Percentiles rank a stretch among this genome's conserved stretches.
Evolutionary conservation across 192 early-diverging fungal species (phyloP).

Genomic region (Backusella australiensis): DNA sequence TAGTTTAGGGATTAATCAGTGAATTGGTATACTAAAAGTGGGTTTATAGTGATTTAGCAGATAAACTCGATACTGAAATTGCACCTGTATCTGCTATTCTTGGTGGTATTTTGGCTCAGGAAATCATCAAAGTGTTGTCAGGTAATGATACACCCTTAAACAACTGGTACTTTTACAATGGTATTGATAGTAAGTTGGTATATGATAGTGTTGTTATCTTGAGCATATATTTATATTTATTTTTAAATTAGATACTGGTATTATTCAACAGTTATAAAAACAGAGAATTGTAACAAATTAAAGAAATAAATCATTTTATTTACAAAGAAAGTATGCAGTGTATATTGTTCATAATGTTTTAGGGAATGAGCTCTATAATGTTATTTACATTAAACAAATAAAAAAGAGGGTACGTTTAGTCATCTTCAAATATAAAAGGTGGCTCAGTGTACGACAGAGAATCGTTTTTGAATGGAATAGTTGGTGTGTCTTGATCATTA

Average conservation of each 20-base stretch:
- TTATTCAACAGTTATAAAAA: background rate
- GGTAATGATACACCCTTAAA: slow-evolving; percentile 78
- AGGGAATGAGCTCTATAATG: background rate
- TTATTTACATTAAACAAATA: background rate
- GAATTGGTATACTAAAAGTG: background rate
- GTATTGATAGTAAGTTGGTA: slow-evolving; percentile 47
- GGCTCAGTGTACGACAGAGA: background rate
- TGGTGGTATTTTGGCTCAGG: slow-evolving; percentile 87
- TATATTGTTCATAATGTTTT: background rate
- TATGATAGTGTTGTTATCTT: background rate
- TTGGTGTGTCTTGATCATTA: background rate
- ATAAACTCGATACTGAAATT: slow-evolving; percentile 57
- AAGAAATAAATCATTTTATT: background rate
- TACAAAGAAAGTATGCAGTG: background rate
- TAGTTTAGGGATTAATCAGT: background rate
- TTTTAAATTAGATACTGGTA: background rate
- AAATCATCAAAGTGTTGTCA: slow-evolving; percentile 84
- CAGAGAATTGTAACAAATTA: background rate
- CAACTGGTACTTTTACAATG: slow-evolving; percentile 80
- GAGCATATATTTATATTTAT: background rate
- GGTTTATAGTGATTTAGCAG: background rate
- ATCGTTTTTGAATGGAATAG: background rate
- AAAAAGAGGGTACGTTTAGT: background rate
- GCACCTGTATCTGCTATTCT: slow-evolving; percentile 80
- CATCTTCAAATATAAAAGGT: background rate